Percentiles rank a stretch among this genome's conserved stretches.
phyloP scores from a whole-genome alignment of 169 alveolate genomes.

The Perkinsus marinus region DNA sequence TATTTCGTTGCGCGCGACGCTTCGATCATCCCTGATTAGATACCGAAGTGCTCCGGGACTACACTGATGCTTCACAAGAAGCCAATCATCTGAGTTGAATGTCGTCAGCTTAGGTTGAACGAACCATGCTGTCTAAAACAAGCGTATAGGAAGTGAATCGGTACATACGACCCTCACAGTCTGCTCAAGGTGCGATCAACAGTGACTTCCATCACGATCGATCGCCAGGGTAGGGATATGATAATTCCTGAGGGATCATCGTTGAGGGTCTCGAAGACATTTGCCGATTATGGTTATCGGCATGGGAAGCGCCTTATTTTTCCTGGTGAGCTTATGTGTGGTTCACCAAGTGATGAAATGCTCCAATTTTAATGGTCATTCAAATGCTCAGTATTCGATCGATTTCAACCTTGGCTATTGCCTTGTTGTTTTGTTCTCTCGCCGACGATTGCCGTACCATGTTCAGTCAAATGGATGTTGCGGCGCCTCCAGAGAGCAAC shows the following conservation, averaged over 20 bases:
- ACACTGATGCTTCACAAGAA: slow-evolving; percentile 10
- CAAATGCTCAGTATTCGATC: no score
- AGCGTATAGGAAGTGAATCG: slow-evolving; percentile 12
- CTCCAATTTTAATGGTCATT: no score
- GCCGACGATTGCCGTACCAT: no score
- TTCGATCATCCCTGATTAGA: no score
- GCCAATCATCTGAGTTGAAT: background rate
- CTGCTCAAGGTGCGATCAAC: no score
- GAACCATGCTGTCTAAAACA: slow-evolving; percentile 2
- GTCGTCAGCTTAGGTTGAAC: background rate
- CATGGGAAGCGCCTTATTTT: slow-evolving; percentile 8
- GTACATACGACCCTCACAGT: slow-evolving; percentile 13
- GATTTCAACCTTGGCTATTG: no score
- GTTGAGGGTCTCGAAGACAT: background rate
- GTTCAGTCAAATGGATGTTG: background rate
- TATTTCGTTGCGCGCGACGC: no score
- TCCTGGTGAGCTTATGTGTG: background rate
- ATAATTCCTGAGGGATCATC: background rate
- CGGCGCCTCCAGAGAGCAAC: background rate
- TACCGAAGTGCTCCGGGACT: slow-evolving; percentile 22
- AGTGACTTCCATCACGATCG: no score
- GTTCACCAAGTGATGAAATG: no score
- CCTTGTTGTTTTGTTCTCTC: background rate
- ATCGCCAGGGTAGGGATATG: slow-evolving; percentile 14
- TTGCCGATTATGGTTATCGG: slow-evolving; percentile 14